Evolutionary conservation across 257 asterid genomes (phyloP).

Genomic region (Hygrophila difformis): DNA sequence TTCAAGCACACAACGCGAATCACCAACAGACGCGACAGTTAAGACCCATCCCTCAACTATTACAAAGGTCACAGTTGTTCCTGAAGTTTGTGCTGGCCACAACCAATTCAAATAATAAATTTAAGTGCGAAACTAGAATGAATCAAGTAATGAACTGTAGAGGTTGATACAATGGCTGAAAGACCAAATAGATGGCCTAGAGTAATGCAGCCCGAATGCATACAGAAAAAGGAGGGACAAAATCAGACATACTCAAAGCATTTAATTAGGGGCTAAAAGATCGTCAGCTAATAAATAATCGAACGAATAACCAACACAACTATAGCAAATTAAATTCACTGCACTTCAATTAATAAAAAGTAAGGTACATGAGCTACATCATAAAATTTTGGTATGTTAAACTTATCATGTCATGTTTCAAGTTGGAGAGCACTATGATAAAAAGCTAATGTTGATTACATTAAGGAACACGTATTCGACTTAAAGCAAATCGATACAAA

Average conservation of each 20-base stretch:
- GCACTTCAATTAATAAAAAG: not conserved
- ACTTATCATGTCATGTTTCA: conserved; percentile 1
- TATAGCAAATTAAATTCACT: not conserved
- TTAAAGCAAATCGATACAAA: too few species aligned
- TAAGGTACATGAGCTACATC: not conserved
- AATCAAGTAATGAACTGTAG: not conserved
- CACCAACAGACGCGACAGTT: conserved; percentile 86
- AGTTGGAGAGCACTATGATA: conserved; percentile 1
- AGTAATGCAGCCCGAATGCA: not conserved
- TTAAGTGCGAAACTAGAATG: not conserved
- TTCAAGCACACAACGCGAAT: conserved; percentile 69
- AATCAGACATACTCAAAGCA: not conserved
- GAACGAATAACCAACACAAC: not conserved
- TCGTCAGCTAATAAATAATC: not conserved
- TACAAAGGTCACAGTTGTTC: conserved; percentile 79
- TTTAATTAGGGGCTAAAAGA: conserved; percentile 4
- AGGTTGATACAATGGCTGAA: not conserved
- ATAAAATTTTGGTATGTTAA: not conserved
- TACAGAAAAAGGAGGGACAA: too few species aligned
- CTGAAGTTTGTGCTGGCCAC: conserved; percentile 65
- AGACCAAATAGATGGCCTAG: not conserved
- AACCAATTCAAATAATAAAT: not conserved
- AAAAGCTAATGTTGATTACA: too few species aligned
- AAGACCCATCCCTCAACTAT: conserved; percentile 81
- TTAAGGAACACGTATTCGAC: too few species aligned